Conservation (phyloP, 1,284 basidiomycete species). For the Rhizopogon parksii region DNA sequence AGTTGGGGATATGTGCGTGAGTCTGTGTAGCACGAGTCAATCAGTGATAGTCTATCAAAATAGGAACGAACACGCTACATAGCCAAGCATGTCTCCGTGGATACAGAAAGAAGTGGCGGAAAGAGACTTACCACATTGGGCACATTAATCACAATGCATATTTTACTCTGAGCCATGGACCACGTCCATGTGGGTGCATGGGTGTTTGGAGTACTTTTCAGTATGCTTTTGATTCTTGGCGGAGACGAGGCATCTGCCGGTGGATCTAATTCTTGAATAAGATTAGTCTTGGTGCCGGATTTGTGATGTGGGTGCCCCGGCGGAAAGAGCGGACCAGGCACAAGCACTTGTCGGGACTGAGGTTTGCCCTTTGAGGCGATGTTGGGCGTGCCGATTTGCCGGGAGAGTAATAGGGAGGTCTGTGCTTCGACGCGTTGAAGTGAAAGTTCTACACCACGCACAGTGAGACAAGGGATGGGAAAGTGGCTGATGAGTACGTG, state of each 20-base stretch:
- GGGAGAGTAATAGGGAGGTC: constrained; percentile 48
- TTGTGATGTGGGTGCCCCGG: constrained; percentile 20
- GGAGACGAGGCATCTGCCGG: constrained; percentile 6
- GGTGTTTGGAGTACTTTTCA: constrained; percentile 25
- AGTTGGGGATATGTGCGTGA: constrained; percentile 33
- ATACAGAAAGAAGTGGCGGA: constrained; percentile 2
- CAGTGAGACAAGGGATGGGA: constrained; percentile 9
- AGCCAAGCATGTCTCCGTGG: background rate
- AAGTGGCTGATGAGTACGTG: constrained; percentile 23
- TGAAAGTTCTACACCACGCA: constrained; percentile 44
- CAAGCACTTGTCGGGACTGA: constrained; percentile 44
- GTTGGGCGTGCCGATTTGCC: constrained; percentile 61
- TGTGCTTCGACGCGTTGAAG: constrained; percentile 63
- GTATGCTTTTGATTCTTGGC: constrained; percentile 31
- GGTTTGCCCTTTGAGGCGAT: constrained; percentile 63
- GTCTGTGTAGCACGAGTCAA: constrained; percentile 32
- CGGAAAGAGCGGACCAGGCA: constrained; percentile 41
- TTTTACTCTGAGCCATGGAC: constrained; percentile 33
- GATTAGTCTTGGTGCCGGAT: constrained; percentile 21
- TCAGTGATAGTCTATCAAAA: constrained; percentile 7
- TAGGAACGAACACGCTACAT: background rate
- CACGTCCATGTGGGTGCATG: constrained; percentile 41
- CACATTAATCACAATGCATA: constrained; percentile 44
- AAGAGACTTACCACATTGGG: constrained; percentile 43
- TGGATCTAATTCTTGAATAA: constrained; percentile 43